Conservation (phyloP, 2,329 filamentous ascomycete genomes). For the Fusarium sp. region DNA sequence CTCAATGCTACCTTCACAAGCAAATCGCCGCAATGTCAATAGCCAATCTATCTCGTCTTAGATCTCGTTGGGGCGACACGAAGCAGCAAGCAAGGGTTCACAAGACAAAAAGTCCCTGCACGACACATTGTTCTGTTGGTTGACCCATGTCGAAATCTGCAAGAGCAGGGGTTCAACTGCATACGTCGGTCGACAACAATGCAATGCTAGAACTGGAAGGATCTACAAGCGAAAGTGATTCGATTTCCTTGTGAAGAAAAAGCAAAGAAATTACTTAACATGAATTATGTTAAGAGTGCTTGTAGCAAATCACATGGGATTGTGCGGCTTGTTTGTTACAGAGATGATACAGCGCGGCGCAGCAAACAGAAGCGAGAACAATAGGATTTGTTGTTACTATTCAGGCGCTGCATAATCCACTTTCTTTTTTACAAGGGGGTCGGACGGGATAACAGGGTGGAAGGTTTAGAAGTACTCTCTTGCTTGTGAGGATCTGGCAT, state of each 20-base stretch:
- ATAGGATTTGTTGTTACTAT: slow-evolving; percentile 1
- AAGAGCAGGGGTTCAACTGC: not conserved
- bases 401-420: not conserved
- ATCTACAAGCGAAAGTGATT: slow-evolving; percentile 1
- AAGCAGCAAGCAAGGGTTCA: not conserved
- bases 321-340: not conserved
- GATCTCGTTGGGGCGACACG: not conserved
- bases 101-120: slow-evolving; percentile 1
- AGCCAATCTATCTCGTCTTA: not conserved
- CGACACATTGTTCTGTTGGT: not conserved
- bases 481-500: not conserved
- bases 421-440: not conserved
- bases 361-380: slow-evolving; percentile 1
- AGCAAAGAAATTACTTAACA: not conserved
- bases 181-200: not conserved
- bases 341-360: not conserved
- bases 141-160: not conserved
- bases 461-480: not conserved
- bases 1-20: not conserved
- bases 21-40: not conserved
- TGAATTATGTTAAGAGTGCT: not conserved
- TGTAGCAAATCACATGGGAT: not conserved
- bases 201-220: not conserved
- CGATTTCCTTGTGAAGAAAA: not conserved
- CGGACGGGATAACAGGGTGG: not conserved